These are phyloP conservation scores for Rhododendron henanense DNA, from an alignment of 148 eudicot genomes.

Conservation along the genomic window DNA sequence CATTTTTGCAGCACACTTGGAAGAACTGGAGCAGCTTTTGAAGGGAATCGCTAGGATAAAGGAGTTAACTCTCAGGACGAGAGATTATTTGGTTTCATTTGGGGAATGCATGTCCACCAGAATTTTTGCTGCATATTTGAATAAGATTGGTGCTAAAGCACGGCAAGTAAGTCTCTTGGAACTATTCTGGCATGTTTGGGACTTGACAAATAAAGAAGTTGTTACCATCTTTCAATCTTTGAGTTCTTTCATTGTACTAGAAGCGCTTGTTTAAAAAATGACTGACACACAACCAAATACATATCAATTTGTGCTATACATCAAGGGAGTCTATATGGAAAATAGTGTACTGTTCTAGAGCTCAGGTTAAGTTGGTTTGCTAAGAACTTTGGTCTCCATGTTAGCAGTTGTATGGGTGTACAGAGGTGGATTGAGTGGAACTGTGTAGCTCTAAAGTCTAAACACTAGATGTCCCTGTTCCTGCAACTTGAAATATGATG, in stretches of 20 bases:
- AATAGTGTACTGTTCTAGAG: neutral
- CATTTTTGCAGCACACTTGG: constrained; percentile 34
- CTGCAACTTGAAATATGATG: neutral
- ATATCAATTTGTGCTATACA: neutral
- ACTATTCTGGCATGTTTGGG: neutral
- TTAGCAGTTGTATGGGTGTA: neutral
- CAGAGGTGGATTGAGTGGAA: neutral
- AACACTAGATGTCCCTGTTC: neutral
- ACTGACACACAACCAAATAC: neutral
- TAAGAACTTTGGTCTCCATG: neutral
- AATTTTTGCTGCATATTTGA: constrained; percentile 48
- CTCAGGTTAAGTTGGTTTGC: neutral
- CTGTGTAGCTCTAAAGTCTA: neutral
- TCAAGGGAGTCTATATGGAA: neutral
- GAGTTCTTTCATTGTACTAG: neutral
- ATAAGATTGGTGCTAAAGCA: constrained; percentile 46
- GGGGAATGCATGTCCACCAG: constrained; percentile 67
- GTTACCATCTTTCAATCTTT: neutral
- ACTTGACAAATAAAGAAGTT: neutral
- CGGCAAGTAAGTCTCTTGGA: constrained; percentile 43
- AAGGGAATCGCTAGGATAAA: constrained; percentile 60
- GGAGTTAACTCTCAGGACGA: constrained; percentile 53
- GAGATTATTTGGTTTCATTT: constrained; percentile 57
- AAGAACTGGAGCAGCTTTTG: constrained; percentile 53
- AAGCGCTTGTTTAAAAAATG: neutral